A percentile compares a stretch with the other conserved stretches of the same genome.
Conservation (phyloP, 441 rosid species). For the Populus hybrid region DNA sequence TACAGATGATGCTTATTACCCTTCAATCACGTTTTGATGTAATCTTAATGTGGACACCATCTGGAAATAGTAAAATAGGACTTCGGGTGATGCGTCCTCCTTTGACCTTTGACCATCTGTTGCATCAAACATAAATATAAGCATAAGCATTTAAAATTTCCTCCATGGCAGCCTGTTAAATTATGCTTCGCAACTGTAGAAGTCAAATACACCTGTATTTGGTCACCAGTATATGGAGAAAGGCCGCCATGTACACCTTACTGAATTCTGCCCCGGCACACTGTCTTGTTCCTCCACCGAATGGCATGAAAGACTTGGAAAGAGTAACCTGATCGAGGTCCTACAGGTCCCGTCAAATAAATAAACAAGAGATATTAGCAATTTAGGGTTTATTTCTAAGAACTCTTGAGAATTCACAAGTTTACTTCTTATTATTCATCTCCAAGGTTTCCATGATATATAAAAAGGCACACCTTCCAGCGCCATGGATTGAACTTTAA, state of each 20-base stretch:
- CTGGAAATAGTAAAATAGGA: background rate
- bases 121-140: too few relatives aligned
- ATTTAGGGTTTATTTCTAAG: background rate
- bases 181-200: background rate
- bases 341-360: background rate
- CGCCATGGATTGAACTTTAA: conserved; percentile 32
- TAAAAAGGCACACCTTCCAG: conserved; percentile 24
- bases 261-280: conserved; percentile 32
- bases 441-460: background rate
- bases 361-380: background rate
- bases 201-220: conserved; percentile 21
- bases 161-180: background rate
- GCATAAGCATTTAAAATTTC: background rate
- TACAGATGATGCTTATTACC: background rate
- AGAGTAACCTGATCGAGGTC: background rate
- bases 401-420: background rate
- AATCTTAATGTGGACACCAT: background rate
- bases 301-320: conserved; percentile 29
- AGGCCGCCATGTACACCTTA: conserved; percentile 24
- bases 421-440: background rate
- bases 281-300: conserved; percentile 33
- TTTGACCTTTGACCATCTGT: background rate
- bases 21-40: background rate
- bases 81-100: background rate
- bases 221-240: conserved; percentile 33